Evolutionary conservation across 306 rosid genomes (phyloP), one percentile per base, ranked within the genome.

Genomic region (Quercus robur): DNA sequence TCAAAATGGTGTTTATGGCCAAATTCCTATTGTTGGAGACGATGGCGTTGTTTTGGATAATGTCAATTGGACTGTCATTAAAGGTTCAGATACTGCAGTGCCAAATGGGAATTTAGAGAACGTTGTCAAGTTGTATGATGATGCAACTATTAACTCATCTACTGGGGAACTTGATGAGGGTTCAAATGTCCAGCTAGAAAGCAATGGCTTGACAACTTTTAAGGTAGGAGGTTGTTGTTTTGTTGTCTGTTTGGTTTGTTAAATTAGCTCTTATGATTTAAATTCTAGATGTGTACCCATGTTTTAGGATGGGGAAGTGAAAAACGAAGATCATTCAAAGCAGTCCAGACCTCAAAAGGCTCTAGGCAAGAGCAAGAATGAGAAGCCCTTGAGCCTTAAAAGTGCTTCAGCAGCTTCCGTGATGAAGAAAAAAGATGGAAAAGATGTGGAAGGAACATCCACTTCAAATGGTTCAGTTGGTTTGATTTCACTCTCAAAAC

Each of bases 391-490:
- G 31, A 79, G 84, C 77, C 75, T 85, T 17, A 87, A 75, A 85
- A 83, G 49, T 31, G 64, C 70, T 86, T 78, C 82, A 68, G 82
- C 86, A 71, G 78, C 82, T 78, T 75, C 19, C 46, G 75, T 69
- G 14, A 89, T 79, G 82, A 89, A 81, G 85, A 79, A 59, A 87
- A 89, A 86, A 84, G 94, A 88, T 71, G 94, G 89, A 85, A 88
- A 90, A 74, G 88, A 71, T 80, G 89, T 74, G 33, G 84, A 83
- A 73, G 86, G 76, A 56, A 56, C 78, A 78, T 68, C 96, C 81
- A n/a, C 88, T 80, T 73, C 93, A 23, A 96, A 91, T 86, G 97
- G 94, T 81, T 83, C 87, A 23, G 81, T 70, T 56, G 76, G 78
- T 78, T 81, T 78, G 49, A 89, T 71, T 75, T 81, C 89, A 62